Percentiles rank a stretch among this genome's conserved stretches.
These are phyloP conservation scores for Phytophthora melonis DNA, from an alignment of 352 stramenopile species.

Conservation along the genomic window DNA sequence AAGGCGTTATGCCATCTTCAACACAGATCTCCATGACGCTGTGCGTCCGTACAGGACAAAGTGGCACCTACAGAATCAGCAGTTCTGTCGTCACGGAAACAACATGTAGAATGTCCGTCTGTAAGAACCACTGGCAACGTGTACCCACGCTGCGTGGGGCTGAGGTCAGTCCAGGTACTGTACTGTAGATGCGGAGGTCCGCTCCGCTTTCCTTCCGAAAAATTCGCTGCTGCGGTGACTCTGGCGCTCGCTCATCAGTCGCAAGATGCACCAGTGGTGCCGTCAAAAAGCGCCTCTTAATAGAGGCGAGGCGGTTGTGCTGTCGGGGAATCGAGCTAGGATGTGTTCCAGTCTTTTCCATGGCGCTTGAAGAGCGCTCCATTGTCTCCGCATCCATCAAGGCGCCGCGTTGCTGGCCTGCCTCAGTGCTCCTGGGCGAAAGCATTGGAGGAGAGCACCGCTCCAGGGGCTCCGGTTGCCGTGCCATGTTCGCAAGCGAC, in stretches of 20 bases:
- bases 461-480: constrained; percentile 14
- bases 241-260: constrained; percentile 19
- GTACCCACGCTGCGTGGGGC: too few relatives aligned
- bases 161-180: too few relatives aligned
- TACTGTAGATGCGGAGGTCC: background rate
- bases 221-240: background rate
- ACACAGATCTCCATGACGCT: too few relatives aligned
- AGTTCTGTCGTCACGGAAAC: too few relatives aligned
- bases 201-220: background rate
- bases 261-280: background rate
- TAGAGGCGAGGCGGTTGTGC: constrained; percentile 16
- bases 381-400: constrained; percentile 22
- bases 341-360: constrained; percentile 32
- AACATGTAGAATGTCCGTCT: too few relatives aligned
- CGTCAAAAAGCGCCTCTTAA: background rate
- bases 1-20: too few relatives aligned
- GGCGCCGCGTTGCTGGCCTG: constrained; percentile 24
- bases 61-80: too few relatives aligned
- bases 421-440: constrained; percentile 15
- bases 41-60: too few relatives aligned
- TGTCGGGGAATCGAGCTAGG: constrained; percentile 23
- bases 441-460: constrained; percentile 12
- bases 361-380: constrained; percentile 22
- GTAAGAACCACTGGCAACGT: too few relatives aligned
- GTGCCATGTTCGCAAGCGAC: constrained; percentile 17